These are phyloP conservation scores for Rhizophlyctis rosea DNA, from an alignment of 192 early-diverging fungal species.

Conservation along the genomic window DNA sequence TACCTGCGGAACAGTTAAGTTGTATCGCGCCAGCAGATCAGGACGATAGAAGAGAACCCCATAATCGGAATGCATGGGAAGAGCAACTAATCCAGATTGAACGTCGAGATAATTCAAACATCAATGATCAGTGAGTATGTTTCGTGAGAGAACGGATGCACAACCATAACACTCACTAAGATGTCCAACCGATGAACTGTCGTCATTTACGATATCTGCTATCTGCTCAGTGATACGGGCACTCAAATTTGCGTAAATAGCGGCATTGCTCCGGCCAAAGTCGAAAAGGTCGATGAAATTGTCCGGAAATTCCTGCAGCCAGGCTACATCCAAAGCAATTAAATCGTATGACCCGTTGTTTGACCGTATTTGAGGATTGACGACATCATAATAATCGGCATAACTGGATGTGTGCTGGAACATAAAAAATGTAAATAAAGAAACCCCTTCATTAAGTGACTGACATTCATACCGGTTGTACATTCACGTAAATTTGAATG, in stretches of 20 bases:
- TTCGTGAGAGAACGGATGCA: not conserved
- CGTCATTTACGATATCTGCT: slow-evolving; percentile 7
- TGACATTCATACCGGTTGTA: slow-evolving; percentile 2
- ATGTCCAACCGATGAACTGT: no score
- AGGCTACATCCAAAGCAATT: slow-evolving; percentile 11
- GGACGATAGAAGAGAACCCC: slow-evolving; percentile 11
- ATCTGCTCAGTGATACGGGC: slow-evolving; percentile 2
- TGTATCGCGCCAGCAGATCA: slow-evolving; percentile 24
- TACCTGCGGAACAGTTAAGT: slow-evolving; percentile 8
- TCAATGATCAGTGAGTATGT: not conserved
- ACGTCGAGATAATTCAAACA: not conserved
- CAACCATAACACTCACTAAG: no score
- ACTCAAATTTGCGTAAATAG: not conserved
- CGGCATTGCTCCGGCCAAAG: not conserved
- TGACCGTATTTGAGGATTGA: not conserved
- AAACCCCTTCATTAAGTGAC: not conserved
- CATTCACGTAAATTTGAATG: slow-evolving; percentile 9
- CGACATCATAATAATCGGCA: slow-evolving; percentile 5
- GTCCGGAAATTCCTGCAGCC: slow-evolving; percentile 23
- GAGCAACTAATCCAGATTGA: not conserved
- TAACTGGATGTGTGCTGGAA: slow-evolving; percentile 1
- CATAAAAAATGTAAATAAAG: not conserved
- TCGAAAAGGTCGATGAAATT: slow-evolving; percentile 9
- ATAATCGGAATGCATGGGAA: slow-evolving; percentile 27
- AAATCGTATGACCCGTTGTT: slow-evolving; percentile 15